These are phyloP conservation scores for Iberis pinnata DNA, from an alignment of 345 rosid genomes.

Conservation along the genomic window DNA sequence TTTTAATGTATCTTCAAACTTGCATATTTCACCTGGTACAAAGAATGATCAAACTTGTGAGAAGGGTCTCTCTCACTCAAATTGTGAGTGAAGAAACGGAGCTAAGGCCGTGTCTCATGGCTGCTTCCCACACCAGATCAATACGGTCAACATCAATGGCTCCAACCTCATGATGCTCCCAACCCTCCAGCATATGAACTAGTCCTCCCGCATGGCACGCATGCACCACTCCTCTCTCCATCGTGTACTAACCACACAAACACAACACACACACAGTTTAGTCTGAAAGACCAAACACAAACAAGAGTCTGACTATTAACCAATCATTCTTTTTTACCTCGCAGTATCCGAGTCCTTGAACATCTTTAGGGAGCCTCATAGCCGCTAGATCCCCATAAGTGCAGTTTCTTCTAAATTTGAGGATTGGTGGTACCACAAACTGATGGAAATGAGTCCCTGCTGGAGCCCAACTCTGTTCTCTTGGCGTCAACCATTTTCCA, in stretches of 20 bases:
- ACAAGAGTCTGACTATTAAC: neutral
- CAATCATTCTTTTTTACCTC: constrained; percentile 46
- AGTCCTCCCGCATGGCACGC: constrained; percentile 99
- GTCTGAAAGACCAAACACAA: neutral
- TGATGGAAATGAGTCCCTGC: constrained; percentile 88
- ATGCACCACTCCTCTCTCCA: constrained; percentile 95
- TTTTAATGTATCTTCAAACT: neutral
- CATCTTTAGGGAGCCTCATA: constrained; percentile 84
- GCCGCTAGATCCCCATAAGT: constrained; percentile 96
- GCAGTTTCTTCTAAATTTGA: constrained; percentile 69
- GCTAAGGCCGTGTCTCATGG: constrained; percentile 65
- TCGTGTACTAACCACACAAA: constrained; percentile 60
- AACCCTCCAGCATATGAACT: constrained; percentile 82
- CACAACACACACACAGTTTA: too few species aligned
- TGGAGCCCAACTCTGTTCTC: constrained; percentile 95
- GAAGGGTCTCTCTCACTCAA: neutral
- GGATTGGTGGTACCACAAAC: constrained; percentile 91
- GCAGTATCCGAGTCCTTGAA: constrained; percentile 77
- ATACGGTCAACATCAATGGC: constrained; percentile 85
- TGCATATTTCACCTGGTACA: constrained; percentile 27
- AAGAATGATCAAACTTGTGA: constrained; percentile 22
- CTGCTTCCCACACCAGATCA: constrained; percentile 89
- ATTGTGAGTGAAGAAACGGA: constrained; percentile 40
- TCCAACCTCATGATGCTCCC: constrained; percentile 95
- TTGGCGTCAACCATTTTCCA: constrained; percentile 91